Percentiles rank a stretch among this genome's conserved stretches.
Evolutionary conservation across 345 rosid genomes (phyloP).

Genomic region (Combretum micranthum): DNA sequence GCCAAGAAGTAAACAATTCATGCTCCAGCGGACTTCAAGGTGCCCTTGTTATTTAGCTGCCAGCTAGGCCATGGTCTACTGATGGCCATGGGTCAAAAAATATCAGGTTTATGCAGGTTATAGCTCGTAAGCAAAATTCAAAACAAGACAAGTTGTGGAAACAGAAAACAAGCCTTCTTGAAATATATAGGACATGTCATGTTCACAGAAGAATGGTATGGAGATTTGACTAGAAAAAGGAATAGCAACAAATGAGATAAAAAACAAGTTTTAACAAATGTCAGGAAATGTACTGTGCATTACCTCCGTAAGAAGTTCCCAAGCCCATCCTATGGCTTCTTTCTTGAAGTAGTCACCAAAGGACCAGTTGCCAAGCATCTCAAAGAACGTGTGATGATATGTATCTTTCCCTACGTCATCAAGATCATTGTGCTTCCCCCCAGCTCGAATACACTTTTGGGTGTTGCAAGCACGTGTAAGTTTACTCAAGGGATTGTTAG

Average conservation of each 20-base stretch:
- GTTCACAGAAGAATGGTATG: too few species aligned
- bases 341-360: conserved; percentile 95
- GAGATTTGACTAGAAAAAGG: background rate
- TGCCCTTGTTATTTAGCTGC: too few species aligned
- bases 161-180: background rate
- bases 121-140: too few species aligned
- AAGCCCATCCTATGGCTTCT: conserved; percentile 96
- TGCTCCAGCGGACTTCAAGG: too few species aligned
- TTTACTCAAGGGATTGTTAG: conserved; percentile 70
- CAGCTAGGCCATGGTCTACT: too few species aligned
- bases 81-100: too few species aligned
- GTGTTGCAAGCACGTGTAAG: conserved; percentile 78
- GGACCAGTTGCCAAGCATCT: conserved; percentile 99
- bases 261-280: background rate
- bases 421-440: conserved; percentile 95
- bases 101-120: too few species aligned
- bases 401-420: conserved; percentile 99
- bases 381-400: conserved; percentile 98
- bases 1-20: too few species aligned
- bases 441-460: conserved; percentile 96
- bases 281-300: background rate
- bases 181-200: too few species aligned
- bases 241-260: background rate
- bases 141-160: too few species aligned
- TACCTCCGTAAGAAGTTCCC: conserved; percentile 90